Percentiles rank a stretch among this genome's conserved stretches.
Evolutionary conservation across 2,329 filamentous ascomycete species (phyloP).

Genomic region (Fusarium sp.): DNA sequence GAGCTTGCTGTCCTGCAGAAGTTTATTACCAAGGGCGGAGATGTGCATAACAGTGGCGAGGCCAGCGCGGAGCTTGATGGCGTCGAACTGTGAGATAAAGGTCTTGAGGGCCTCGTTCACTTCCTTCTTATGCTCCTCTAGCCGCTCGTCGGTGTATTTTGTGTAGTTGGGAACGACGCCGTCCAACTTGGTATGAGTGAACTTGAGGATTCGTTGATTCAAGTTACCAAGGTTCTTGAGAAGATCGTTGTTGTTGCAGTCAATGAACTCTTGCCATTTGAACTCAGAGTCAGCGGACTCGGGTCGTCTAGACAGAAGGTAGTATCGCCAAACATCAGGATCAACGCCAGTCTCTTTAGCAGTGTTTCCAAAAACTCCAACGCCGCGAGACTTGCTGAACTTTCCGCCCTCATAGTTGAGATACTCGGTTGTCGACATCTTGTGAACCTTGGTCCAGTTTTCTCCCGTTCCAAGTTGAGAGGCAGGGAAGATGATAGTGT

Average conservation of each 20-base stretch:
- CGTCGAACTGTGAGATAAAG: slow-evolving; percentile 75
- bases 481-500: slow-evolving; percentile 90
- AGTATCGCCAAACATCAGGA: slow-evolving; percentile 92
- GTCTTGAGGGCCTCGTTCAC: slow-evolving; percentile 72
- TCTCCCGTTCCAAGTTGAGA: slow-evolving; percentile 86
- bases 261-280: slow-evolving; percentile 85
- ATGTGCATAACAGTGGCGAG: slow-evolving; percentile 73
- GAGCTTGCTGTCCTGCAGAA: slow-evolving; percentile 62
- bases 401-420: slow-evolving; percentile 90
- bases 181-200: slow-evolving; percentile 79
- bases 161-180: slow-evolving; percentile 72
- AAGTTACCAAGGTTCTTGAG: slow-evolving; percentile 79
- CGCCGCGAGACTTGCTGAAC: slow-evolving; percentile 89
- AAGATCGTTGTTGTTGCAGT: slow-evolving; percentile 89
- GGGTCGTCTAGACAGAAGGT: slow-evolving; percentile 84
- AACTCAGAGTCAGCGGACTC: slow-evolving; percentile 90
- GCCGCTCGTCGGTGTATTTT: slow-evolving; percentile 63
- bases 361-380: slow-evolving; percentile 92
- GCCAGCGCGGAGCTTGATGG: slow-evolving; percentile 74
- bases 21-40: slow-evolving; percentile 63
- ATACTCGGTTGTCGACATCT: slow-evolving; percentile 87
- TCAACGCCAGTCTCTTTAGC: slow-evolving; percentile 86
- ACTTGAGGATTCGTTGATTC: slow-evolving; percentile 78
- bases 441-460: slow-evolving; percentile 89
- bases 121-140: slow-evolving; percentile 66